Percentiles rank a stretch among this genome's conserved stretches.
Conservation (phyloP, 1,284 basidiomycete genomes). For the Tetrapyrgos nigripes region DNA sequence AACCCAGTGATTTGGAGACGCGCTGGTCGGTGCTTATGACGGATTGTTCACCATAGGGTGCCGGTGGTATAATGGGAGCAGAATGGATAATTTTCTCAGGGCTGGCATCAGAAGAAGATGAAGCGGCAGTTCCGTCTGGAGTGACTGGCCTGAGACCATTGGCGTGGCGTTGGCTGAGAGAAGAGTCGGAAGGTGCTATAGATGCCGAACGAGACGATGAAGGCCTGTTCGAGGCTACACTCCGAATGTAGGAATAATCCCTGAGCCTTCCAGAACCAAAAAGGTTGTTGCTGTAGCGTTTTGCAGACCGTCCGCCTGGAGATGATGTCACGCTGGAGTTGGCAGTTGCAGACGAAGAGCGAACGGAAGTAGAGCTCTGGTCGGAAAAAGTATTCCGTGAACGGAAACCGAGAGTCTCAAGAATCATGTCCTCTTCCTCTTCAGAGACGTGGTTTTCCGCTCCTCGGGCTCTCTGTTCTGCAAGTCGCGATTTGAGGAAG, state of each 20-base stretch:
- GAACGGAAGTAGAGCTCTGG: slow-evolving; percentile 49
- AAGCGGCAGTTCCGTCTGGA: slow-evolving; percentile 51
- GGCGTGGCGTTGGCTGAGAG: slow-evolving; percentile 44
- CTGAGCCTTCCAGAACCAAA: slow-evolving; percentile 80
- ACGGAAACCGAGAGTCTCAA: slow-evolving; percentile 73
- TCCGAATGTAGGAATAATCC: slow-evolving; percentile 74
- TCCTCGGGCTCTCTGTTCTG: slow-evolving; percentile 75
- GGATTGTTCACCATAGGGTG: slow-evolving; percentile 39
- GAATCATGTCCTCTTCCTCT: slow-evolving; percentile 83
- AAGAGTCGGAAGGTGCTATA: slow-evolving; percentile 8
- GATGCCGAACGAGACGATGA: slow-evolving; percentile 6
- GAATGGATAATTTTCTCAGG: slow-evolving; percentile 51
- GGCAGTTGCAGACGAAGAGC: slow-evolving; percentile 47
- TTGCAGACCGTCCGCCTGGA: slow-evolving; percentile 50
- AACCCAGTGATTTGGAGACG: slow-evolving; percentile 55
- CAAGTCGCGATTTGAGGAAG: slow-evolving; percentile 68
- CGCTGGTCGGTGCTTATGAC: slow-evolving; percentile 48
- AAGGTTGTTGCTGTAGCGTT: slow-evolving; percentile 83
- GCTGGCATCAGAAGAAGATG: slow-evolving; percentile 53
- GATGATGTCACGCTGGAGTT: slow-evolving; percentile 54
- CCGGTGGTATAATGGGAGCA: slow-evolving; percentile 40
- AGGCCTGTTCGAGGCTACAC: slow-evolving; percentile 41
- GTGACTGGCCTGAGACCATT: slow-evolving; percentile 53
- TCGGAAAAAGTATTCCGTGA: slow-evolving; percentile 46
- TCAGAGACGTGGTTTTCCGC: slow-evolving; percentile 71